phyloP scores from a whole-genome alignment of 2,329 filamentous ascomycete genomes.

The Cyclaneusma minus region DNA sequence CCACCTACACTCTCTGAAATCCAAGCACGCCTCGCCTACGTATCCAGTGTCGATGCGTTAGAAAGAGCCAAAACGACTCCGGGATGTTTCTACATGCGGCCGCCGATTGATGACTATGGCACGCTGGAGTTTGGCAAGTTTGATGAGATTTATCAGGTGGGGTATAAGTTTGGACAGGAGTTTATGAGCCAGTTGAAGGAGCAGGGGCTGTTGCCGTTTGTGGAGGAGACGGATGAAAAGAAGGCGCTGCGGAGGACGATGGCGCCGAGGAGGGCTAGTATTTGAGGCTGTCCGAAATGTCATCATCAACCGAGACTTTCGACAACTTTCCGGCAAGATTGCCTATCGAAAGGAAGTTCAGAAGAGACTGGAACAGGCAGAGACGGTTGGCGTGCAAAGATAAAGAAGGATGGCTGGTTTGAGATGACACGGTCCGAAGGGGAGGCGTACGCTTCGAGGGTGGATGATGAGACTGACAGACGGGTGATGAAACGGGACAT shows the following conservation, averaged over 20 bases:
- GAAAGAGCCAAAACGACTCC: conserved; percentile 84
- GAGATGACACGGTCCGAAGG: no score
- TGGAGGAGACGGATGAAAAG: conserved; percentile 62
- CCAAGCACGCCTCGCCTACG: conserved; percentile 85
- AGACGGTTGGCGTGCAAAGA: no score
- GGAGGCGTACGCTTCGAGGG: no score
- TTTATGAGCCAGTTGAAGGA: conserved; percentile 65
- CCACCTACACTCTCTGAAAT: conserved; percentile 93
- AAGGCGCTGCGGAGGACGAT: conserved; percentile 62
- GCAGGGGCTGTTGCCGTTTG: conserved; percentile 56
- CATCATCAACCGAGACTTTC: no score
- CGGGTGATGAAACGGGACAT: no score
- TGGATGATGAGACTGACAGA: no score
- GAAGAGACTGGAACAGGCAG: no score
- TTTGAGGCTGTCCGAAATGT: no score
- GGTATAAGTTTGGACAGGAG: conserved; percentile 71
- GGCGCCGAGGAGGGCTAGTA: conserved; percentile 65
- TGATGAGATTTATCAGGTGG: conserved; percentile 86
- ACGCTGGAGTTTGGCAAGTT: conserved; percentile 96
- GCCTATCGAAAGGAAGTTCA: no score
- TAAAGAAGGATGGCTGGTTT: no score
- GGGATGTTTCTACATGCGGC: conserved; percentile 91
- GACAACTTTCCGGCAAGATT: no score
- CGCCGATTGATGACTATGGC: conserved; percentile 83
- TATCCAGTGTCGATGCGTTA: conserved; percentile 84